Conservation (phyloP, 768 basidiomycete species). For the Trametes cingulata region DNA sequence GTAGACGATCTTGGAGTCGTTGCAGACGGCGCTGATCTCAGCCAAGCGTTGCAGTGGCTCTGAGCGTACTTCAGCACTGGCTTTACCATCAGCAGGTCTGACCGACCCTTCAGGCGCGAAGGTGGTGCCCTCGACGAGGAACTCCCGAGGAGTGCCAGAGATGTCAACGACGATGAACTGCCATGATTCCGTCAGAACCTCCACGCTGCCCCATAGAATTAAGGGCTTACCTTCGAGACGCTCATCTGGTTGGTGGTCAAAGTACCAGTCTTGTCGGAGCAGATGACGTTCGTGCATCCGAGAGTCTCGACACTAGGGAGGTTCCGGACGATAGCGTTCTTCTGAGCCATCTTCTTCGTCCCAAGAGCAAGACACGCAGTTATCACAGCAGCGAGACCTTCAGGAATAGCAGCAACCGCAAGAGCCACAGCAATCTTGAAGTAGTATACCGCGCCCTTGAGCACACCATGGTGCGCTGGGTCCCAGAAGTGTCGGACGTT, state of each 20-base stretch:
- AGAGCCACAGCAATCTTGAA: slow-evolving; percentile 99
- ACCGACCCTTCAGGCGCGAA: slow-evolving; percentile 86
- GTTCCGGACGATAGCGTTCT: slow-evolving; percentile 96
- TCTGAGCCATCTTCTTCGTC: slow-evolving; percentile 99
- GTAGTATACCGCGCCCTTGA: slow-evolving; percentile 97
- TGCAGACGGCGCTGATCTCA: slow-evolving; percentile 92
- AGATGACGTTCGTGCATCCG: slow-evolving; percentile 98
- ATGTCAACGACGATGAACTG: slow-evolving; percentile 79
- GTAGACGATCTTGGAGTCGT: slow-evolving; percentile 90
- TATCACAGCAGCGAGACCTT: slow-evolving; percentile 97
- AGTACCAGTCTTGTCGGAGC: slow-evolving; percentile 98
- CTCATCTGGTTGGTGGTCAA: slow-evolving; percentile 98
- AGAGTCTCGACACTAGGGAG: slow-evolving; percentile 96
- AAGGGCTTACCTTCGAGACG: slow-evolving; percentile 65
- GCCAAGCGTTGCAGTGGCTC: slow-evolving; percentile 81
- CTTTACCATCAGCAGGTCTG: slow-evolving; percentile 63
- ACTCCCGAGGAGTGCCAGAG: slow-evolving; percentile 57
- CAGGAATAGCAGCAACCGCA: slow-evolving; percentile 98
- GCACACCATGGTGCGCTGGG: slow-evolving; percentile 83
- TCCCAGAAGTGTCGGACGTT: slow-evolving; percentile 97
- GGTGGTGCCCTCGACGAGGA: slow-evolving; percentile 86
- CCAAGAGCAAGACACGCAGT: slow-evolving; percentile 96
- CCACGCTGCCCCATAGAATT: no score
- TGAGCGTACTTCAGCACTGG: slow-evolving; percentile 56
- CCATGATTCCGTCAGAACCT: background rate